Conservation (phyloP, 768 basidiomycete genomes). For the Kwoniella mangroviensis region DNA sequence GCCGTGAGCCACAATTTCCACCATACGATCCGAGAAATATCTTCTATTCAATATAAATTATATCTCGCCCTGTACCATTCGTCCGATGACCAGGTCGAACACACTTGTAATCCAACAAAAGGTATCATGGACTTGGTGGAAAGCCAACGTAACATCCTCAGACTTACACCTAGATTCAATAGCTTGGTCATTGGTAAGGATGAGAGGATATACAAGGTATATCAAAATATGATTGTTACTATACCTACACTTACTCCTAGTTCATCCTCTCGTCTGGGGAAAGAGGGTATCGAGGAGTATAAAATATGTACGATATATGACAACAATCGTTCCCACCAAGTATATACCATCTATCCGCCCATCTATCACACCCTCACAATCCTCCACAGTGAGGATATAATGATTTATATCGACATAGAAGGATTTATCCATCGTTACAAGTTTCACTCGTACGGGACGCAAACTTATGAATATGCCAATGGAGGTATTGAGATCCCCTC, state of each 20-base stretch:
- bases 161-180: background rate
- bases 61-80: background rate
- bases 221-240: background rate
- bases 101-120: background rate
- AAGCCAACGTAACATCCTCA: background rate
- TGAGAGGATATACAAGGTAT: background rate
- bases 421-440: background rate
- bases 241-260: no score
- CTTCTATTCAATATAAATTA: background rate
- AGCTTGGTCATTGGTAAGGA: background rate
- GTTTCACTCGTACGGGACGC: no score
- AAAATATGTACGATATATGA: background rate
- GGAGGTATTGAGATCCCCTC: no score
- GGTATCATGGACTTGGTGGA: background rate
- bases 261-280: background rate
- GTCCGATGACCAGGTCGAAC: background rate
- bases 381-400: no score
- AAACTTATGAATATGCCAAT: no score
- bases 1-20: background rate
- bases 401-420: no score
- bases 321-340: background rate
- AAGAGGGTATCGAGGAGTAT: background rate
- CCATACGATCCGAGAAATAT: background rate
- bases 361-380: no score
- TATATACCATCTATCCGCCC: background rate